Percentiles rank a stretch among this genome's conserved stretches.
Evolutionary conservation across 805 yeast genomes (phyloP).

Genomic region (Starmerella geochares): DNA sequence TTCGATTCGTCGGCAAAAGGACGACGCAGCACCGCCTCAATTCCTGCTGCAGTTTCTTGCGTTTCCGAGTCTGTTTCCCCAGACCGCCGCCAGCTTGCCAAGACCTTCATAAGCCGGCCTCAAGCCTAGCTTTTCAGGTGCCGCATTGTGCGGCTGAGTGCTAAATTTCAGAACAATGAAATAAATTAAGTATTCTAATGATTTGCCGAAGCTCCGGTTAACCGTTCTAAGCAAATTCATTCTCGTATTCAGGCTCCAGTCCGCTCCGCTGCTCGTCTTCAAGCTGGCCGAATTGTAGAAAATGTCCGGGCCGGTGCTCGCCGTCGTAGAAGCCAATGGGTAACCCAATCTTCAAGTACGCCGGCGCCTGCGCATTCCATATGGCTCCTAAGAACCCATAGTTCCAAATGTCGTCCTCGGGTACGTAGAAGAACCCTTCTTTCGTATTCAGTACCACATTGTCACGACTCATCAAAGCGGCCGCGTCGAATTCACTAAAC

Average conservation of each 20-base stretch:
- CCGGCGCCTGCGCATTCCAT: constrained; percentile 56
- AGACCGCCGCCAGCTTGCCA: too few species aligned
- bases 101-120: too few species aligned
- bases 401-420: constrained; percentile 80
- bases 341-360: constrained; percentile 57
- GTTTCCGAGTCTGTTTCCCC: too few species aligned
- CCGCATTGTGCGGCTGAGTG: not conserved
- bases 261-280: constrained; percentile 35
- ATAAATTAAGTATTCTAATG: not conserved
- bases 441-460: constrained; percentile 65
- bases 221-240: not conserved
- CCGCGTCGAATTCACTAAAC: constrained; percentile 51
- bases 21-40: too few species aligned
- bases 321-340: constrained; percentile 81
- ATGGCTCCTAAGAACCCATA: constrained; percentile 78
- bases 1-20: too few species aligned
- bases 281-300: constrained; percentile 58
- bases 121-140: too few species aligned
- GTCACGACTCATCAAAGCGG: constrained; percentile 38
- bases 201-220: not conserved
- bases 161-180: not conserved
- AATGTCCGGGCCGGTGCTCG: constrained; percentile 80
- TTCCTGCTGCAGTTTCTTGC: too few species aligned
- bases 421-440: constrained; percentile 77
- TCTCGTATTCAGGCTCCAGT: not conserved